phyloP scores from a whole-genome alignment of 208 protist genomes.

The Herpetomonas tarakana region DNA sequence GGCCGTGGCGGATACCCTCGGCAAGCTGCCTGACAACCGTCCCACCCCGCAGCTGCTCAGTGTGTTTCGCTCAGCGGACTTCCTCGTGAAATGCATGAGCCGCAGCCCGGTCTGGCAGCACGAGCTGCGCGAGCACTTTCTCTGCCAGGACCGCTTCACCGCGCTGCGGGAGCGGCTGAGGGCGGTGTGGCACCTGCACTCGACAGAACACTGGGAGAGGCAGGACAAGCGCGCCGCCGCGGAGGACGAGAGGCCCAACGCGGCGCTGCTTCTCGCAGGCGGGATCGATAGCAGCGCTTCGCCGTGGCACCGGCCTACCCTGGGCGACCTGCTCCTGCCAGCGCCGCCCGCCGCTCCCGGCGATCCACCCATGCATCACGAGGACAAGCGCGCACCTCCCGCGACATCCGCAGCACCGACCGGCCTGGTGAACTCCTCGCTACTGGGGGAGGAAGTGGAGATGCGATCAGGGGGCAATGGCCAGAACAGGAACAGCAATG shows the following conservation, averaged over 20 bases:
- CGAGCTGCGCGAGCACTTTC: conserved; percentile 43
- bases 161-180: conserved; percentile 35
- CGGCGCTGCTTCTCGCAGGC: conserved; percentile 12
- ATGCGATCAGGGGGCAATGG: not conserved
- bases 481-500: not conserved
- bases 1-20: conserved; percentile 13
- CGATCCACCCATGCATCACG: not conserved
- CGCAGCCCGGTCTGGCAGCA: conserved; percentile 23
- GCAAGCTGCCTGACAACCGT: conserved; percentile 16
- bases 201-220: conserved; percentile 28
- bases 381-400: not conserved
- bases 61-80: conserved; percentile 10
- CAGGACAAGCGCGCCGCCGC: conserved; percentile 29
- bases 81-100: conserved; percentile 10
- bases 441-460: not conserved
- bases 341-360: no score
- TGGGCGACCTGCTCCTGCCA: not conserved
- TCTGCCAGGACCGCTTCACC: conserved; percentile 36
- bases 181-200: conserved; percentile 60
- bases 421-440: not conserved
- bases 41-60: conserved; percentile 14
- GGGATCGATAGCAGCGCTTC: not conserved
- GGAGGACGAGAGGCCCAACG: conserved; percentile 31
- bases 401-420: no score
- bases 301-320: not conserved